Evolutionary conservation across 2,329 filamentous ascomycete species (phyloP), one percentile per base, ranked within the genome.

Genomic region (Eutypa lata): DNA sequence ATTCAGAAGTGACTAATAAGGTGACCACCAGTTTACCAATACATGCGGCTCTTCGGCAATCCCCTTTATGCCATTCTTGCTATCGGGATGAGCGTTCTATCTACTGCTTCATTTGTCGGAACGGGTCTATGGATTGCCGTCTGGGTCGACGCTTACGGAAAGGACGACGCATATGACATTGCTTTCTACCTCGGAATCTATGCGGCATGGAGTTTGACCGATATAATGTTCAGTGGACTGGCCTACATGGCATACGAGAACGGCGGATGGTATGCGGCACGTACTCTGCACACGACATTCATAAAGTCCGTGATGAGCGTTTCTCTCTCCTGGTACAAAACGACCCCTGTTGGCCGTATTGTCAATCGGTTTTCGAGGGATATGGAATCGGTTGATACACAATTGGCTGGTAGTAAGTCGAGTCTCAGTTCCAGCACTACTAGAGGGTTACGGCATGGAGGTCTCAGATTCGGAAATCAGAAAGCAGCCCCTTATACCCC

Each of bases 321-420:
- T 3, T 77, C 81, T 1, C 69, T 84, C 10, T 75, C 77, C 3
- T 84, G 81, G 81, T 83, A 80, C 59, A 80, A 81, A 61, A 66
- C 76, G 46, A 73, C 80, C 1, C 76, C 80, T 0, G 73, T 79
- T 16, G 77, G 80, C 13, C 74, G 80, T 40, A 74, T 81, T 51
- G 73, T 78, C 51, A 82, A 82, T 59, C 76, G 81, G 13, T 81
- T 83, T 57, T 78, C 78, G 1, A 78, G 80, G 35, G 81, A 84
- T 54, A 81, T 82, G 63, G 71, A 74, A n/a, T 80, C 80, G 0
- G 73, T 84, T 49, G 81, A 84, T 57, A 75, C 72, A 7, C 61
- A 68, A 1, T 65, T 84, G 7, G 72, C 74, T 19, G 67, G 70
- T 2, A 65, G 57, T 59, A 57, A 57, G 57, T 57, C n/a, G 42